Evolutionary conservation across 768 basidiomycete species (phyloP), one percentile per base, ranked within the genome.

Genomic region (Russula abietina): DNA sequence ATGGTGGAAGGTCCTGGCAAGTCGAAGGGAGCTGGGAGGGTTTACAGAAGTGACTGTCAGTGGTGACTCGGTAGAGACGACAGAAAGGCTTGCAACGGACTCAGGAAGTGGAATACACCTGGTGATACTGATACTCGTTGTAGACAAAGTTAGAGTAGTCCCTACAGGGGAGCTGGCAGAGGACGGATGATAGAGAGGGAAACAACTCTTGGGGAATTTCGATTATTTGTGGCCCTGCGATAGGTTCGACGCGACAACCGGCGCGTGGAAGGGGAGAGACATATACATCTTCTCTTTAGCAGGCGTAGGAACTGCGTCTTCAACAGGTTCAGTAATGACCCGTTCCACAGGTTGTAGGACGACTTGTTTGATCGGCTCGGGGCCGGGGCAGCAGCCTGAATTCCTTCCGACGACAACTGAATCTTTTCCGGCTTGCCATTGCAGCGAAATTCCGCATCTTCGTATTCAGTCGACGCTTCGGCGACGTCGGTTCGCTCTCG

Each of bases 371-470:
- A 55, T 17, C 16, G 77, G 75, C 4, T 73, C 73, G 30, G n/a
- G n/a, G n/a, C n/a, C n/a, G 66, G 66, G 2, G 55, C 59, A 16
- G 53, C 59, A 26, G 30, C 59, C 19, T 58, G 57, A 55, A 38
- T 43, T 19, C 45, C 62, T 49, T 63, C 62, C 12, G 45, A 62
- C 24, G 55, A 45, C n/a, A 26, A 19, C 39, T n/a, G n/a, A n/a
- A n/a, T n/a, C 17, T 33, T 57, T 30, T 61, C 61, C 49, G 30
- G 63, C n/a, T n/a, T n/a, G n/a, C n/a, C n/a, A n/a, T 52, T 58
- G 62, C 73, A 75, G 26, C 66, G 67, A 60, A 73, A 75, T 49
- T 80, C 79, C 4, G 82, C 83, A 1, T 79, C 80, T 26, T 79
- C 70, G 52, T 78, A 78, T 41, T 82, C 82, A 7, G 80, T 79